Base-by-base conservation (phyloP, 1,284 basidiomycete genomes). In the Microbotryum saponariae region DNA sequence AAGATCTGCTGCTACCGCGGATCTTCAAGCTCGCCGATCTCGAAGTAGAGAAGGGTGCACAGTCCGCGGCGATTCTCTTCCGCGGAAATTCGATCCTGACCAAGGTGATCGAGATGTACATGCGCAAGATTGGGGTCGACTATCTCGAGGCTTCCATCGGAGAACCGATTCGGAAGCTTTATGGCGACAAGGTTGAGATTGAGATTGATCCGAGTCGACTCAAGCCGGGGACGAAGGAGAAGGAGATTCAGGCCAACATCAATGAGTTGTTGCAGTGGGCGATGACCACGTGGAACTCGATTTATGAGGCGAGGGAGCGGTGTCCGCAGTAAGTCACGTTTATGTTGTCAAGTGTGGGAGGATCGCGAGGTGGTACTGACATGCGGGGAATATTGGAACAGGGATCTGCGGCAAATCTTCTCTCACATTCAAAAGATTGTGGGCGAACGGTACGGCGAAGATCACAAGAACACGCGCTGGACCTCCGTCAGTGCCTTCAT, bases 401-500 rank as follows among this genome's bases (percentile, higher is more conserved):
- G 89, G 53, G 89, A 91, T 71, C 81, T 91, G 74, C 82, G 87
- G 52, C 77, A 74, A 60, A 75, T 90, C 49, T 89, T 91, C 67
- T 78, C 81, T 66, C 83, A 84, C 56, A 82, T 91, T 56, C 82
- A 88, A 31, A 79, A 79, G 57, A 77, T 88, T 51, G 86, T 91
- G 1, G 85, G 87, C 72, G 77, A 75, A 77, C 54, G 82, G 80
- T 68, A 78, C 76, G 54, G 80, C 84, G 63, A 61, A 49, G 69
- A 69, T 10, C 56, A 64, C 45, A 60, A 61, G 55, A 70, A 73
- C 48, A 77, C 88, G 48, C 85, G 83, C 42, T 85, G 82, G 81
- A 88, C 89, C 73, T 85, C 85, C 70, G 86, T 91, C 50, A 88
- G 86, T 48, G 88, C 88, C 0, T 91, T 91, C 73, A 83, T 86